Evolutionary conservation across 2,329 filamentous ascomycete genomes (phyloP), one percentile per base, ranked within the genome.

Genomic region (Zarea fungicola): DNA sequence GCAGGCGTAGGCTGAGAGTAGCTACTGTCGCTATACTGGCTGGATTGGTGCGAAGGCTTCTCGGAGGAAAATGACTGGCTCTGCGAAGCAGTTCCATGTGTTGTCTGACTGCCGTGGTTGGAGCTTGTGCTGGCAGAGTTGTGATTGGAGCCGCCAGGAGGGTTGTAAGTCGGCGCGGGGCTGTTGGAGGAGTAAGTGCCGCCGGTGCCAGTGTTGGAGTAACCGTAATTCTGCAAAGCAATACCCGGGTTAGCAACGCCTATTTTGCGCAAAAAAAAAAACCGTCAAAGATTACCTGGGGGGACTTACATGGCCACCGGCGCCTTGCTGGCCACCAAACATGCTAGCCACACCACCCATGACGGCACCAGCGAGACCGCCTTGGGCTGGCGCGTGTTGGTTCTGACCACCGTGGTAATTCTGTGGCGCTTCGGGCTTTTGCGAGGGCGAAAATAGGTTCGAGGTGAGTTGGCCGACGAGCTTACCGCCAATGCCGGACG

Each of bases 181-280:
- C 82, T 84, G 52, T 82, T 84, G 52, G 70, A 75, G 62, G 70
- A 75, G 62, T 87, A 88, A 31, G 73, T 72, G 37, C 77, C 76
- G 53, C 74, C 63, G 36, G 76, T 70, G 36, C 74, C 75, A 4
- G 72, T 63, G 57, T 77, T 77, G 19, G 79, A 80, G 63, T 85
- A 85, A 26, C 82, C 84, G 60, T 78, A 88, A 59, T 76, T 78
- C 54, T 81, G 74, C 52, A 69, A 70, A 77, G 54, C 23, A 34
- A 52, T 35, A 21, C 21, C 19, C 16, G 7, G 22, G 23, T 50
- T 37, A 67, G 35, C 47, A 63, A 50, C 21, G 58, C 55, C 44
- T 57, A 28, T 18, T 41, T n/a, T 41, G 9, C 16, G 18, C 22
- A 3, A 19, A 13, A 19, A 57, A 36, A 67, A 23, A 13, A n/a